Base-by-base conservation (phyloP, 495 filamentous ascomycete genomes). In the Aspergillus sparsus region DNA sequence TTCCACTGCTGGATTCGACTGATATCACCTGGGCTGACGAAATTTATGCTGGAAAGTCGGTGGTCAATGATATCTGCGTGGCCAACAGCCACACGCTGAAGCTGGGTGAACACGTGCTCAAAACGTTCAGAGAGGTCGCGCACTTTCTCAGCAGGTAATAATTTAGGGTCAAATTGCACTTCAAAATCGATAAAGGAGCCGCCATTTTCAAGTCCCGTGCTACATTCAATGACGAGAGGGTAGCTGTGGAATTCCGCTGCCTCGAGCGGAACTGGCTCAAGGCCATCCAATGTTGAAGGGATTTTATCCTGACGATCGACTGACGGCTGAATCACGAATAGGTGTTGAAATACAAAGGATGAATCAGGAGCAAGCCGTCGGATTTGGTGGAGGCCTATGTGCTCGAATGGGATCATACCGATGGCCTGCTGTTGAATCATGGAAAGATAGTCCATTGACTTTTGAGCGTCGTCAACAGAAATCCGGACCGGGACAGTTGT, bases 401-500 rank as follows among this genome's bases (percentile, higher is more conserved):
- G 61, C 33, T 63, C 61, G 9, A 39, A 63, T 2, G 61, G 55
- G 4, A 58, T n/a, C 61, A 63, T 63, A 7, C 61, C 64, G 1
- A 62, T 68, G 2, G 72, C 67, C 49, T 83, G 53, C 10, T 67
- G 53, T 13, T 78, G 68, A 9, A 79, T 62, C 27, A 62, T 58
- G 1, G 58, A 35, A 31, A 80, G 61, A 49, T 73, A 74, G 9
- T 74, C 64, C 8, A 42, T 37, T 3, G 75, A 57, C 11, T 61
- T 73, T 15, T 58, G 33, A 12, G 60, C 51, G 2, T 33, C 47
- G 12, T 72, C 59, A 15, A 80, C 45, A 42, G 65, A 56, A 16
- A 77, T 33, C 7, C 49, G 60, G 50, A 66, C 67, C 2, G 75
- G 74, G 32, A 77, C 66, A 2, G 75, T 77, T 4, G 77, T 74